Base-by-base conservation (phyloP, 345 rosid genomes). In the Rhodomyrtus tomentosa region DNA sequence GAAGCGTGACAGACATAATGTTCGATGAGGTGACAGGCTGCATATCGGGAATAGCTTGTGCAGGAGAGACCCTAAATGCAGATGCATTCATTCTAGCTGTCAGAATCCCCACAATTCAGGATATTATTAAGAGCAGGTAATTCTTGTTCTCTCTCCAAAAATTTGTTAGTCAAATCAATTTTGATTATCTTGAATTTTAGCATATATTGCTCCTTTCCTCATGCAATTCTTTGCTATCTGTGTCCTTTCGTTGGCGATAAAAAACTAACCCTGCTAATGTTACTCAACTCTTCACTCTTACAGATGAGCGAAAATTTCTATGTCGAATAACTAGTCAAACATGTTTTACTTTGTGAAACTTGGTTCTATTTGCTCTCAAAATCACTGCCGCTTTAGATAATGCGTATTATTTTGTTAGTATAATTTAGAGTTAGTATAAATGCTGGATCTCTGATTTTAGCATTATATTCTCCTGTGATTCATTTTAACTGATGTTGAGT, bases 81-180 rank as follows among this genome's bases (percentile, higher is more conserved):
- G 92, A 91, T 92, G 93, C 92, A 38, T 91, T 92, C 82, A 85
- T 94, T 81, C 82, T 93, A 86, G 94, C 95, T 13, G 89, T 88
- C 62, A 90, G 92, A 84, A 85, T 93, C 83, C 85, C 94, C 84
- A 83, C 89, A 3, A 84, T 92, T 83, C 92, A 90, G 85, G 92
- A 92, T 85, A 89, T 88, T 56, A 86, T 93, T 74, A 88, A 87
- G 88, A 89, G 89, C 38, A 92, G 95, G 95, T 92, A 59, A 55
- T 85, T 50, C 48, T 49, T 55, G 50, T 40, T n/a, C 15, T 73
- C 1, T 45, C 53, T 27, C 15, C 29, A 40, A 56, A 40, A 32
- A 36, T 50, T 38, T 4, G 83, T 83, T 20, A 58, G 40, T n/a
- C 29, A 51, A 55, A 82, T 24, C 22, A 24, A 25, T 11, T 48